A percentile compares a stretch with the other conserved stretches of the same genome.
Evolutionary conservation across 768 basidiomycete species (phyloP).

Genomic region (Collybia sordida): DNA sequence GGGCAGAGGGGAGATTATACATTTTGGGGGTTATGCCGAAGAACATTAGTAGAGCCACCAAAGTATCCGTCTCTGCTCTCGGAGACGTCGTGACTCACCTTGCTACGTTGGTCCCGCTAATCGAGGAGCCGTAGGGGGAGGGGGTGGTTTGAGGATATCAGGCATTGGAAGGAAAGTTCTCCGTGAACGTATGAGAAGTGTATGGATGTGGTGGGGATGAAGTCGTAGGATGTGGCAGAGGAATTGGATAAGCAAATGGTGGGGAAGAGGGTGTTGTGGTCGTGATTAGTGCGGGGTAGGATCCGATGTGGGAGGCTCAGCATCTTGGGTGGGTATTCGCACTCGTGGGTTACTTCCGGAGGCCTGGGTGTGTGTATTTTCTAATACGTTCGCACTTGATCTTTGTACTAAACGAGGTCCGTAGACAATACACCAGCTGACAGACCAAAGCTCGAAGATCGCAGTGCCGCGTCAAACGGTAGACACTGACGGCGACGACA

Average conservation of each 20-base stretch:
- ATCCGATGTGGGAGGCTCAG: constrained; percentile 99
- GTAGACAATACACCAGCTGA: too few species aligned
- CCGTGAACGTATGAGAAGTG: constrained; percentile 87
- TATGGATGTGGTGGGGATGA: constrained; percentile 66
- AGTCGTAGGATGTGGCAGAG: constrained; percentile 96
- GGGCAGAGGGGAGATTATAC: constrained; percentile 93
- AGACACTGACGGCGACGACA: too few species aligned
- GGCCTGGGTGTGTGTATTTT: constrained; percentile 78
- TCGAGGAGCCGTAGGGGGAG: constrained; percentile 61
- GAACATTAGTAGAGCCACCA: constrained; percentile 98
- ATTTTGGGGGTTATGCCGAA: constrained; percentile 99
- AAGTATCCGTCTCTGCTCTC: constrained; percentile 90
- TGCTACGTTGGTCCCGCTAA: constrained; percentile 76
- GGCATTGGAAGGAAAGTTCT: constrained; percentile 80
- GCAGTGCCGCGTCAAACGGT: too few species aligned
- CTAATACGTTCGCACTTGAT: too few species aligned
- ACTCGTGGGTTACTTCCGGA: constrained; percentile 89
- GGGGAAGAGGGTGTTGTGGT: constrained; percentile 85
- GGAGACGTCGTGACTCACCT: constrained; percentile 91
- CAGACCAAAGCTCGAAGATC: too few species aligned
- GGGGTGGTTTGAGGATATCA: constrained; percentile 84
- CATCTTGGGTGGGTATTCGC: constrained; percentile 90
- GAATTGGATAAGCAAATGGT: constrained; percentile 81
- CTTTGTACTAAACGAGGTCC: too few species aligned
- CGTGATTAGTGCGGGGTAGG: constrained; percentile 95